Percentiles rank a stretch among this genome's conserved stretches.
These are phyloP conservation scores for Alternaria incomplexa DNA, from an alignment of 2,329 filamentous ascomycete genomes.

Conservation along the genomic window DNA sequence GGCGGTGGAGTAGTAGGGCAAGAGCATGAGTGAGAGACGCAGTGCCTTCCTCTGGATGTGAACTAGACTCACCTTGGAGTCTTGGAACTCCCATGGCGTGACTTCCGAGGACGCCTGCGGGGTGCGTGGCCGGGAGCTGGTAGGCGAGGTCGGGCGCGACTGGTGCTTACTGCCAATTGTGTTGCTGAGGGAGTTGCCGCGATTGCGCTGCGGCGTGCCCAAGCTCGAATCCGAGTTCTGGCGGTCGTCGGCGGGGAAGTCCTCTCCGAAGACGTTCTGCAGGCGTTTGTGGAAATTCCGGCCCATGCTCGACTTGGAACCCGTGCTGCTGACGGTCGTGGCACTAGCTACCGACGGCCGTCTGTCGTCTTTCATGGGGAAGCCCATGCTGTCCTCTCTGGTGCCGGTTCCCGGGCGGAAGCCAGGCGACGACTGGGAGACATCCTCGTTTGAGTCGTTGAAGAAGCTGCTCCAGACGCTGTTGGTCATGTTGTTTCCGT, in stretches of 20 bases:
- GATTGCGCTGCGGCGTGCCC: constrained; percentile 64
- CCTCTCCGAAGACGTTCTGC: constrained; percentile 91
- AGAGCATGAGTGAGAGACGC: background rate
- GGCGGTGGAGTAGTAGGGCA: background rate
- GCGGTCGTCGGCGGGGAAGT: constrained; percentile 69
- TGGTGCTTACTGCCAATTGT: constrained; percentile 57
- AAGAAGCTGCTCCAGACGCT: constrained; percentile 66
- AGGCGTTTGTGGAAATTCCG: constrained; percentile 77
- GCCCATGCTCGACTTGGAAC: constrained; percentile 75
- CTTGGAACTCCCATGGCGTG: constrained; percentile 96
- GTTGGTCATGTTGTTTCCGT: constrained; percentile 51
- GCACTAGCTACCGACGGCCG: constrained; percentile 88
- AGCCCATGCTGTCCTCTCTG: constrained; percentile 54
- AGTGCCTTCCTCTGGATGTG: background rate
- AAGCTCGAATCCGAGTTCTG: constrained; percentile 76
- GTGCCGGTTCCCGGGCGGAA: constrained; percentile 66
- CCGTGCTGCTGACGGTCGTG: constrained; percentile 83
- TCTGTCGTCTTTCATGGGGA: constrained; percentile 67
- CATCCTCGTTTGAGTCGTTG: constrained; percentile 76
- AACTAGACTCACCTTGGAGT: constrained; percentile 68
- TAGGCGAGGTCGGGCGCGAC: constrained; percentile 70
- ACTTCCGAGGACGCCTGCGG: constrained; percentile 89
- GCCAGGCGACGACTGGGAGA: constrained; percentile 72
- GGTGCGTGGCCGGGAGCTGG: constrained; percentile 79
- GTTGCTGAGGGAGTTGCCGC: constrained; percentile 82